Evolutionary conservation across 345 rosid species (phyloP), one percentile per base, ranked within the genome.

Genomic region (Syzygium jambos): DNA sequence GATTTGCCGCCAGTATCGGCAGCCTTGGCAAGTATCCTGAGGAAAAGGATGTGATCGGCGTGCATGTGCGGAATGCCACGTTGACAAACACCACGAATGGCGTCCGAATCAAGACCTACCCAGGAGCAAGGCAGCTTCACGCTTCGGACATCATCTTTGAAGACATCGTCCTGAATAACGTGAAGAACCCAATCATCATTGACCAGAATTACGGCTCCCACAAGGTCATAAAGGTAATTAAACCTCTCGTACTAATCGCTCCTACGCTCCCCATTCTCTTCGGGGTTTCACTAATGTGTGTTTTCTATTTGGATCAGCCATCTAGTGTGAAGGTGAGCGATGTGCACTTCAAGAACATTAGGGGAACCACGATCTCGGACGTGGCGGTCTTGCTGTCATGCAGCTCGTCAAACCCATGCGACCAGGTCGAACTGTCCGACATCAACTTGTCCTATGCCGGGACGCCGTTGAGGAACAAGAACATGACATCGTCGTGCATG

Each of bases 91-190:
- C 93, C 22, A 83, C 87, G 3, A 91, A 92, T 41, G 94, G 93
- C 27, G 89, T 82, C 84, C 87, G 94, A 86, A 92, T 93, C 91
- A 90, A 92, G 89, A 30, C 90, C n/a, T 89, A 53, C 84, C 53
- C 90, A 11, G 88, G 65, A 10, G 43, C 89, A 3, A 87, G 63
- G 11, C 57, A 84, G n/a, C 86, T 88, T 55, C 30, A 80, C 55
- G 95, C 93, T 10, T 61, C 89, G 2, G 13, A 57, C 80, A 92
- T 93, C 78, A n/a, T 53, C 25, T 93, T 89, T 56, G 82, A 90
- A 54, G 89, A 93, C 57, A 90, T 93, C 51, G 65, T 84, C 73
- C 85, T 92, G 90, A 53, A 91, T 9, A 34, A 21, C 29, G 94
- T 90, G 34, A 29, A 84, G 30, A 91, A 92, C 85, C 94, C 93